Evolutionary conservation across 805 yeast species (phyloP).

Genomic region (Yarrowia sp.): DNA sequence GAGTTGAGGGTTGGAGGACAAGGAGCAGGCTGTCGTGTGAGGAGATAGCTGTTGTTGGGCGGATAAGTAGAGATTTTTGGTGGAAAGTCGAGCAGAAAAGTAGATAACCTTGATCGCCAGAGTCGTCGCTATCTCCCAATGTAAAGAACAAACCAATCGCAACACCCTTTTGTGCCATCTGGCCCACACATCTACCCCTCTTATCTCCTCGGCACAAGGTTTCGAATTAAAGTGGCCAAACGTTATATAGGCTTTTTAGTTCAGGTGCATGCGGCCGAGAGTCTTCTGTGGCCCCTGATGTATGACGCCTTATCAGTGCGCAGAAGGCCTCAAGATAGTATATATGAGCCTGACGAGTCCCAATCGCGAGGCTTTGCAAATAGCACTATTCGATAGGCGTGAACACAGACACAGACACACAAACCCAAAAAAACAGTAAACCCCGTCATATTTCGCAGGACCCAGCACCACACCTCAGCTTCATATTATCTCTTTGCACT

Average conservation of each 20-base stretch:
- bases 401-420: not conserved
- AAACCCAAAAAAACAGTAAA: not conserved
- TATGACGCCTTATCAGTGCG: conserved; percentile 26
- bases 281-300: conserved; percentile 26
- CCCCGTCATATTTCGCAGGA: not conserved
- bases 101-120: not conserved
- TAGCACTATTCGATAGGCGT: not conserved
- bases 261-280: conserved; percentile 26
- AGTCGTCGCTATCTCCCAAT: not conserved
- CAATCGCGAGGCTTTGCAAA: conserved; percentile 5
- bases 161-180: not conserved
- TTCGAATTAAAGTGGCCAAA: conserved; percentile 18
- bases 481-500: not conserved
- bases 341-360: not conserved
- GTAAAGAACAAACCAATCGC: not conserved
- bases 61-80: not conserved
- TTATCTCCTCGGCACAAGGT: conserved; percentile 16
- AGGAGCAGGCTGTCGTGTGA: conserved; percentile 21
- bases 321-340: conserved; percentile 5
- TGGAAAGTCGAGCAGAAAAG: not conserved
- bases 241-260: not conserved
- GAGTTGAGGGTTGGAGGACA: conserved; percentile 22
- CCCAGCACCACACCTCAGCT: not conserved
- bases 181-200: conserved; percentile 11
- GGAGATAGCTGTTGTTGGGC: not conserved